Base-by-base conservation (phyloP, 164 flowering plant genomes). In the Chloranthus sessilifolius region DNA sequence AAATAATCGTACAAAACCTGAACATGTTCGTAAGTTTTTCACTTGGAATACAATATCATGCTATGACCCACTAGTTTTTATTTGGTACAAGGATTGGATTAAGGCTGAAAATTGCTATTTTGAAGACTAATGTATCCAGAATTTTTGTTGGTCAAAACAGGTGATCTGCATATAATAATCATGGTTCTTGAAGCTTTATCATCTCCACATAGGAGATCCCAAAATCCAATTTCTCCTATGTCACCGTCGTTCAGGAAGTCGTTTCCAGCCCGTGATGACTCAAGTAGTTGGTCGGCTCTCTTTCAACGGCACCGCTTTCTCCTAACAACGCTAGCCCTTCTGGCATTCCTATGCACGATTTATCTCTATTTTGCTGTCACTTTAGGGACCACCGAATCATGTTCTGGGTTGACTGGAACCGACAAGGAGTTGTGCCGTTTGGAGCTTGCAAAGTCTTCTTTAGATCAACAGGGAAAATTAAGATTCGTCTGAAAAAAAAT, bases 341-440 rank as follows among this genome's bases (percentile, higher is more conserved):
- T 86, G 53, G 67, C 64, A 51, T 53, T 79, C 62, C 69, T 86
- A 6, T 86, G 95, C 72, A 72, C 80, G 2, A 25, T 86, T 23
- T 86, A 86, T 57, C 86, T 86, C 35, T 83, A 86, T 63, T 83
- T 86, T 57, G 95, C 91, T 1, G 68, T 86, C 60, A 86, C 88
- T 19, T 59, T 86, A 42, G 91, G 86, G 7, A 56, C 60, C 27
- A n/a, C 55, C 19, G 64, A 51, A 3, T 56, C 78, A 4, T 86
- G 95, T 35, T 71, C 74, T 3, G 83, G 74, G 0, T 53, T 86
- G 65, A 44, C 57, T 1, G 88, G 80, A 25, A 40, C 64, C 2
- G 59, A 77, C 35, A 74, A 65, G 49, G 81, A 73, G 0, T 35
- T 60, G 47, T 86, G 95, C 63, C 76, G 59, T 14, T 40, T 74